A percentile compares a stretch with the other conserved stretches of the same genome.
These are phyloP conservation scores for Boletus reticuloceps DNA, from an alignment of 768 basidiomycete species.

Conservation along the genomic window DNA sequence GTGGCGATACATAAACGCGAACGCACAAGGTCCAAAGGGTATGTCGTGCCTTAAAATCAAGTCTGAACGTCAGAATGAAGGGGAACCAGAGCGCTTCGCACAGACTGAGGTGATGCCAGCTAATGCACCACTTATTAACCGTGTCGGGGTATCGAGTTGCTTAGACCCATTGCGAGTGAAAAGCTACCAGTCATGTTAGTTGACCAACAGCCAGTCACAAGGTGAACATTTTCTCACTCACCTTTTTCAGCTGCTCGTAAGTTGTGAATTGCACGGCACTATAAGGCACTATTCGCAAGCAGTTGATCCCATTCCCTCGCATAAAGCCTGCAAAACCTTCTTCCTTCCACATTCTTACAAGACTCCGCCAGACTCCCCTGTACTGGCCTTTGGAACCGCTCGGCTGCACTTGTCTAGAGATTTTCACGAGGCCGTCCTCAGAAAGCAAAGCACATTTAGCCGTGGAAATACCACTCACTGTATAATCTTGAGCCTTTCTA, in stretches of 20 bases:
- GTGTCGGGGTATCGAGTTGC: constrained; percentile 84
- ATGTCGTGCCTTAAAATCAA: constrained; percentile 62
- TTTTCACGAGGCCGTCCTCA: constrained; percentile 3
- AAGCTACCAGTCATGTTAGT: constrained; percentile 46
- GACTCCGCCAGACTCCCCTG: constrained; percentile 79
- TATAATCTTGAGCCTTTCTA: constrained; percentile 95
- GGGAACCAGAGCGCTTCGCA: constrained; percentile 39
- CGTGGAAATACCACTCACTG: constrained; percentile 54
- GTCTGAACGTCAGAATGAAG: constrained; percentile 7
- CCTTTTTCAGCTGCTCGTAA: constrained; percentile 90
- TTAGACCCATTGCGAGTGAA: constrained; percentile 68
- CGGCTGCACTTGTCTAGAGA: constrained; percentile 84
- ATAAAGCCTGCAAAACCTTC: constrained; percentile 93
- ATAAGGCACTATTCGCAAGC: constrained; percentile 91
- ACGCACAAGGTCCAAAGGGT: constrained; percentile 92
- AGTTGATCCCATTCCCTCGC: constrained; percentile 92
- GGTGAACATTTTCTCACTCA: constrained; percentile 25
- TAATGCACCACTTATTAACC: constrained; percentile 82
- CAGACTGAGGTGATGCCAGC: constrained; percentile 96
- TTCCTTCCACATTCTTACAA: constrained; percentile 85
- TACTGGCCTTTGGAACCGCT: constrained; percentile 62
- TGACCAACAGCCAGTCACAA: constrained; percentile 1
- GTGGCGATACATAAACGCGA: constrained; percentile 92
- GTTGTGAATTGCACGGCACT: constrained; percentile 85
- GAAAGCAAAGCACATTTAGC: not conserved